Percentiles rank a stretch among this genome's conserved stretches.
Conservation (phyloP, 345 rosid genomes). For the thale cress (Arabidopsis thaliana) region TAIR10.1 NC_003070.9:11272001-11272500, state of each 20-base stretch:
- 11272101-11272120: constrained; percentile 61
- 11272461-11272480: constrained; percentile 59
- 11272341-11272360: constrained; percentile 55
- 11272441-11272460: constrained; percentile 72
- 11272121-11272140: constrained; percentile 63
- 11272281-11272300: constrained; percentile 72
- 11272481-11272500: constrained; percentile 60
- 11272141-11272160: constrained; percentile 54
- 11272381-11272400: constrained; percentile 67
- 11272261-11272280: constrained; percentile 49
- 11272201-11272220: constrained; percentile 54
- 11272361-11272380: constrained; percentile 59
- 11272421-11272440: constrained; percentile 58
- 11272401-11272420: constrained; percentile 60
- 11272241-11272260: constrained; percentile 93
- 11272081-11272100: constrained; percentile 57
- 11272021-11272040: constrained; percentile 83
- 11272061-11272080: constrained; percentile 81
- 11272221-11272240: constrained; percentile 74
- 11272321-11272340: constrained; percentile 71
- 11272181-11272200: constrained; percentile 79
- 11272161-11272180: constrained; percentile 68
- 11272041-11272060: constrained; percentile 84
- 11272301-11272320: constrained; percentile 84
- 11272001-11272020: constrained; percentile 67